Conservation (phyloP, 306 rosid species). For the Canavalia gladiata region DNA sequence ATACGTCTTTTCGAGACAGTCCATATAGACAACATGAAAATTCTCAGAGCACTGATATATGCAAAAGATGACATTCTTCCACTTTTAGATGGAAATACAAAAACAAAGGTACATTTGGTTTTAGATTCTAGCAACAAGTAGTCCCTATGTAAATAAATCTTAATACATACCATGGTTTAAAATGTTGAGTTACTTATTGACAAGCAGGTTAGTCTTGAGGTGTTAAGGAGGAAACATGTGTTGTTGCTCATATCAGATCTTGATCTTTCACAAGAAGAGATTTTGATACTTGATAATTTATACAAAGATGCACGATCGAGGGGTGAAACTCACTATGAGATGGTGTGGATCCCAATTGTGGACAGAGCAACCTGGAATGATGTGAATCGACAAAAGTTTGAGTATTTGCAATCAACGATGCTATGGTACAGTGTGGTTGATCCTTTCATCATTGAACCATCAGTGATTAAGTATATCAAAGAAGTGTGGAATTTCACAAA, state of each 20-base stretch:
- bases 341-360: slow-evolving; percentile 86
- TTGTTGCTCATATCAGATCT: slow-evolving; percentile 83
- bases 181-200: slow-evolving; percentile 22
- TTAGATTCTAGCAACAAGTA: slow-evolving; percentile 15
- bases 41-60: slow-evolving; percentile 64
- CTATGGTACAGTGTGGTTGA: slow-evolving; percentile 69
- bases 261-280: slow-evolving; percentile 74
- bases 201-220: slow-evolving; percentile 69
- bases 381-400: slow-evolving; percentile 50
- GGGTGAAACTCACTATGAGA: slow-evolving; percentile 59
- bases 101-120: slow-evolving; percentile 54
- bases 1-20: slow-evolving; percentile 55
- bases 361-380: slow-evolving; percentile 57
- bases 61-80: slow-evolving; percentile 69
- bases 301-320: slow-evolving; percentile 54
- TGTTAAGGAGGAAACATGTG: slow-evolving; percentile 79
- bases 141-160: slow-evolving; percentile 4
- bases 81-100: slow-evolving; percentile 56
- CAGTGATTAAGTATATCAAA: slow-evolving; percentile 71
- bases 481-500: slow-evolving; percentile 75
- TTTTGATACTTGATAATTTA: slow-evolving; percentile 60
- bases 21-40: slow-evolving; percentile 81
- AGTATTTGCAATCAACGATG: slow-evolving; percentile 68
- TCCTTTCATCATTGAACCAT: slow-evolving; percentile 68
- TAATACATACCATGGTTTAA: slow-evolving; percentile 1